Evolutionary conservation across 345 rosid species (phyloP).

Genomic region (Melaleuca quinquenervia): DNA sequence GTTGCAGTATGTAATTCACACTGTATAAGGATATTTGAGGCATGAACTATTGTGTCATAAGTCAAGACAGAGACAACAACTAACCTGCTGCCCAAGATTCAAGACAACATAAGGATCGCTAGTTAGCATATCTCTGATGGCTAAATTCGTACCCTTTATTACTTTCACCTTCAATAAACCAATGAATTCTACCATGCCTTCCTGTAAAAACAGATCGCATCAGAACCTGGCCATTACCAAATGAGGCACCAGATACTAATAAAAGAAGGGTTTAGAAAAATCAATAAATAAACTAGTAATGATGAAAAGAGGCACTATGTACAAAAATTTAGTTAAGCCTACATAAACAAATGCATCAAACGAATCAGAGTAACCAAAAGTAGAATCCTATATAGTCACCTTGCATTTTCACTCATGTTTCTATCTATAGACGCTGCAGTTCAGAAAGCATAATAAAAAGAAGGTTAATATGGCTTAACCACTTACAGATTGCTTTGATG

Average conservation of each 20-base stretch:
- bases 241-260: neutral
- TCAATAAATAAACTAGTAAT: neutral
- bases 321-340: neutral
- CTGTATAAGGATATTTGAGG: neutral
- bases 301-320: neutral
- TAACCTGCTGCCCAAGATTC: slow-evolving; percentile 77
- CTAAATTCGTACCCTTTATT: slow-evolving; percentile 65
- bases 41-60: neutral
- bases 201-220: slow-evolving; percentile 34
- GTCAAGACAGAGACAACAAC: neutral
- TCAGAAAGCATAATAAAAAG: neutral
- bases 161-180: slow-evolving; percentile 75
- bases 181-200: slow-evolving; percentile 78
- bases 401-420: neutral
- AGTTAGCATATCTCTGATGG: slow-evolving; percentile 85
- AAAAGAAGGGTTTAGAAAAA: neutral
- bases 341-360: neutral
- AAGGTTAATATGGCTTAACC: neutral
- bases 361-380: neutral
- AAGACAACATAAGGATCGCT: slow-evolving; percentile 93
- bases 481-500: slow-evolving; percentile 42
- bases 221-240: neutral
- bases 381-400: neutral
- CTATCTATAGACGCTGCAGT: too few species aligned
- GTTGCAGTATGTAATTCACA: neutral